A percentile compares a stretch with the other conserved stretches of the same genome.
These are phyloP conservation scores for Chimonanthus salicifolius DNA, from an alignment of 164 flowering plant species.

Conservation along the genomic window DNA sequence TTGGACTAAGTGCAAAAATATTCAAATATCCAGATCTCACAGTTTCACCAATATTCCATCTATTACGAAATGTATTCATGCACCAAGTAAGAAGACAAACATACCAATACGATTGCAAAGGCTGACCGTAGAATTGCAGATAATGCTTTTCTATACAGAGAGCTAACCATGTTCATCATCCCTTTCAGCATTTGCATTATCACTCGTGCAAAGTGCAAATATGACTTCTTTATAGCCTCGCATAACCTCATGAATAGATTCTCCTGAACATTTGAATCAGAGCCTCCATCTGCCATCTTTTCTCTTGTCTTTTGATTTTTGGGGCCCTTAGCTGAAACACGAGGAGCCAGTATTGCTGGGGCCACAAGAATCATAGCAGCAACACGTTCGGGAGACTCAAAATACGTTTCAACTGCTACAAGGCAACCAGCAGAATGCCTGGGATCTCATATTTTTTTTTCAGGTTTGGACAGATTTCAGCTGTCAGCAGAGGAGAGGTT, in stretches of 20 bases:
- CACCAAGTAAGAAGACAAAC: not conserved
- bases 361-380: slow-evolving; percentile 94
- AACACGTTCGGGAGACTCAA: slow-evolving; percentile 86
- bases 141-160: slow-evolving; percentile 50
- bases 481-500: slow-evolving; percentile 15
- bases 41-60: not conserved
- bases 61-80: not conserved
- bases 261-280: slow-evolving; percentile 13
- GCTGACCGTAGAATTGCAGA: slow-evolving; percentile 58
- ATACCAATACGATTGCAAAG: slow-evolving; percentile 62
- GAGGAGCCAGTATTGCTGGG: slow-evolving; percentile 84
- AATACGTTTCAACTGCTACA: slow-evolving; percentile 75
- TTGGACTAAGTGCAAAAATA: too few species aligned
- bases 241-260: slow-evolving; percentile 33
- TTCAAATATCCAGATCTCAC: too few species aligned
- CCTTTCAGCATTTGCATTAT: slow-evolving; percentile 35
- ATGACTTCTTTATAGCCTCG: slow-evolving; percentile 28
- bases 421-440: slow-evolving; percentile 96
- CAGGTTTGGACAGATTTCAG: slow-evolving; percentile 16
- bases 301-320: slow-evolving; percentile 16
- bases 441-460: slow-evolving; percentile 14
- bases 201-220: slow-evolving; percentile 25
- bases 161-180: slow-evolving; percentile 37
- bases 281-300: slow-evolving; percentile 18
- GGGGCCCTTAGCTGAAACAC: slow-evolving; percentile 14